Percentiles rank a stretch among this genome's conserved stretches.
Evolutionary conservation across 1,284 basidiomycete genomes (phyloP).

Genomic region (Microbotryum scabiosae): DNA sequence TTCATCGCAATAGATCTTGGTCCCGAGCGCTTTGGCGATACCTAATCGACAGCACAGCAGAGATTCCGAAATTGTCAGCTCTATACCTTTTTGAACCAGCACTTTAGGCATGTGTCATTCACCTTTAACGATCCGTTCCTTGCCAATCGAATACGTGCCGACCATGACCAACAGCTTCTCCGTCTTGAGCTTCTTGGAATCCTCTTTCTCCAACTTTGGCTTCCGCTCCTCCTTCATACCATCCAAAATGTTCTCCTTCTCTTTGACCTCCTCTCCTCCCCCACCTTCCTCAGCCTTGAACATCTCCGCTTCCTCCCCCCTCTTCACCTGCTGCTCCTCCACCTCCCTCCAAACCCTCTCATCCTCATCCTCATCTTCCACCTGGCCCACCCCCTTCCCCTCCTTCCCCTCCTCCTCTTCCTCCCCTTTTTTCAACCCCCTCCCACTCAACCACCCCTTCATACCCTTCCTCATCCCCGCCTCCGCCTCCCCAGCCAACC

Average conservation of each 20-base stretch:
- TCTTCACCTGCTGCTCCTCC: slow-evolving; percentile 19
- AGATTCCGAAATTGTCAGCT: not conserved
- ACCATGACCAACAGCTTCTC: slow-evolving; percentile 63
- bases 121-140: slow-evolving; percentile 95
- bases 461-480: slow-evolving; percentile 30
- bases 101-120: not conserved
- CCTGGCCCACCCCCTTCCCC: slow-evolving; percentile 30
- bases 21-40: slow-evolving; percentile 62
- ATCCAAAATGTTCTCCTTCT: slow-evolving; percentile 32
- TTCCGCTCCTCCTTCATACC: slow-evolving; percentile 34
- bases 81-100: not conserved
- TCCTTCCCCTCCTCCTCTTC: slow-evolving; percentile 9
- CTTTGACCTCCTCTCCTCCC: slow-evolving; percentile 37
- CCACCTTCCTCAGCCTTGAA: slow-evolving; percentile 43
- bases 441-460: slow-evolving; percentile 40
- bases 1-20: slow-evolving; percentile 83
- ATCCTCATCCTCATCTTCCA: slow-evolving; percentile 16
- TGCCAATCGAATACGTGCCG: slow-evolving; percentile 94
- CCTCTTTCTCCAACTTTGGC: slow-evolving; percentile 22
- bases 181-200: slow-evolving; percentile 31
- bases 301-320: slow-evolving; percentile 15
- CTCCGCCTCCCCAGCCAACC: slow-evolving; percentile 20
- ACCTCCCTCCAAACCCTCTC: slow-evolving; percentile 29
- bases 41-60: not conserved
- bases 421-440: slow-evolving; percentile 37